Base-by-base conservation (phyloP, 2,329 filamentous ascomycete species). In the Sclerotinia sclerotiorum region DNA sequence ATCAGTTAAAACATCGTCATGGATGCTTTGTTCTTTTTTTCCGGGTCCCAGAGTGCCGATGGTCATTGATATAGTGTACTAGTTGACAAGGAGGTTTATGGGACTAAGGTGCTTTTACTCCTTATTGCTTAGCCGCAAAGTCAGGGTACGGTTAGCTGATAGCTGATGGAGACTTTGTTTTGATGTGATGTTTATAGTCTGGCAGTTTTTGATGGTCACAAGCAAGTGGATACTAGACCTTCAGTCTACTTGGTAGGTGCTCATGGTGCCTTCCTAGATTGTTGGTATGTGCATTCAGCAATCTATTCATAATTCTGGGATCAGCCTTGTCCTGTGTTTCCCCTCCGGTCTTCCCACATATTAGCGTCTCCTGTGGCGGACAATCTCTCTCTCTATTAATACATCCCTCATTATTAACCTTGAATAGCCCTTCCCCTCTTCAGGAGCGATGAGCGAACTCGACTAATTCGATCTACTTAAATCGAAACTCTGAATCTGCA, bases 241-340 rank as follows among this genome's bases (percentile, higher is more conserved):
- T 62, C 58, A 49, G 58, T 61, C 58, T 29, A 21, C 24, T 67
- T 67, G 65, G 65, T 67, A 62, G 56, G 56, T 62, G 58, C 58
- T 62, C 54, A 56, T 32, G 10, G 54, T 56, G 54, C 54, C 54
- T 35, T 39, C 24, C 44, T 51, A 35, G 44, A 62, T 51, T 62
- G 58, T 54, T 67, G 46, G 35, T 57, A 46, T 44, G 58, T 67
- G 65, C 65, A 67, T 67, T 67, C 39, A 55, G 49, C 32, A 61
- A 67, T 60, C 32, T 35, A 67, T 67, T 67, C 56, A 54, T 63
- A 27, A 24, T 63, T 32, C 65, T 63, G 27, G 65, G 65, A 67
- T 67, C 65, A 67, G 65, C 65, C 65, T 67, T 67, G 65, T 39
- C 62, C 44, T 44, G 35, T 42, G 21, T 56, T 65, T 55, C 62